phyloP scores from a whole-genome alignment of 2,329 filamentous ascomycete species.

The Cercospora zeina region DNA sequence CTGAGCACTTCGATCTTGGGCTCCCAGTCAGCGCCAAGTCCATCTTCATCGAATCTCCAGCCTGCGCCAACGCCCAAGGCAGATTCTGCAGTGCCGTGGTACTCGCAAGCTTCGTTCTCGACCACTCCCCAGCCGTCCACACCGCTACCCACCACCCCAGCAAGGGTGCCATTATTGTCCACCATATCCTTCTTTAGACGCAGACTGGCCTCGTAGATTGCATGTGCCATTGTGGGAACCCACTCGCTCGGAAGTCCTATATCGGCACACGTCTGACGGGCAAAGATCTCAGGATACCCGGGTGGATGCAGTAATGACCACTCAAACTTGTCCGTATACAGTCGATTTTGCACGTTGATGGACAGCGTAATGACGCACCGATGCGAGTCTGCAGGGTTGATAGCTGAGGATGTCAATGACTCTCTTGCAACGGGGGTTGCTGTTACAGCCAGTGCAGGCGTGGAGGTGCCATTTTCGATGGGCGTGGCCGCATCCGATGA shows the following conservation, averaged over 20 bases:
- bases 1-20: conserved; percentile 62
- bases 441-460: conserved; percentile 64
- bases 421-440: conserved; percentile 59
- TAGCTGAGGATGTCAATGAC: conserved; percentile 53
- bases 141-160: conserved; percentile 71
- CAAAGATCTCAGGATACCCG: conserved; percentile 88
- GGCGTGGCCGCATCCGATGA: conserved; percentile 49
- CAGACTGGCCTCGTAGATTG: conserved; percentile 92
- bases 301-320: conserved; percentile 93
- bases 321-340: conserved; percentile 97
- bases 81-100: conserved; percentile 41
- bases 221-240: conserved; percentile 90
- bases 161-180: conserved; percentile 65
- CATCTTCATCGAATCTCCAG: conserved; percentile 93
- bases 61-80: conserved; percentile 70
- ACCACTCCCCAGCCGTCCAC: conserved; percentile 71
- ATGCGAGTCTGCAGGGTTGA: conserved; percentile 91
- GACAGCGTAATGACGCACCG: conserved; percentile 88
- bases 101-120: conserved; percentile 81
- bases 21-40: conserved; percentile 63
- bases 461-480: conserved; percentile 47
- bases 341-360: conserved; percentile 84
- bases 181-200: conserved; percentile 95
- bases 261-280: conserved; percentile 88
- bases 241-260: conserved; percentile 87